These are phyloP conservation scores for Myxozyma neotropica DNA, from an alignment of 805 yeast genomes.

Conservation along the genomic window DNA sequence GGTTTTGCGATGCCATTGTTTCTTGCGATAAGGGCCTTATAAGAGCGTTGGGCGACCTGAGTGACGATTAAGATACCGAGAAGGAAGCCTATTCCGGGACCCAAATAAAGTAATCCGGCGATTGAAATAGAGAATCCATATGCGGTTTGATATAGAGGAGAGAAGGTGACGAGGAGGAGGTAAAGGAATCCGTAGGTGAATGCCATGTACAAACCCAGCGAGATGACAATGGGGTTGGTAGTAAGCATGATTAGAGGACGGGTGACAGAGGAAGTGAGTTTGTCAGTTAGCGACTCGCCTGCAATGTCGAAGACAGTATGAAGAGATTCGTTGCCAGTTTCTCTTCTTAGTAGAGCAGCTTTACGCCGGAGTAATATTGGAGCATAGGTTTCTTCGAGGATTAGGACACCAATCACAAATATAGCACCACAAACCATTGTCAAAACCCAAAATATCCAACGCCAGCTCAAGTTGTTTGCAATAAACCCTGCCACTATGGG, in stretches of 20 bases:
- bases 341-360: conserved; percentile 51
- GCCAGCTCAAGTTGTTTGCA: conserved; percentile 51
- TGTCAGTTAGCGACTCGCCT: conserved; percentile 46
- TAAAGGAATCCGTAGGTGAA: conserved; percentile 51
- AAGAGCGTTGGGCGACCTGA: conserved; percentile 52
- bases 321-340: conserved; percentile 53
- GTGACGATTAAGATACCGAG: conserved; percentile 59
- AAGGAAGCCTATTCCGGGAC: conserved; percentile 69
- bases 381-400: conserved; percentile 66
- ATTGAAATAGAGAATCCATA: conserved; percentile 64
- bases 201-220: conserved; percentile 45
- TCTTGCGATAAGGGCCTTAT: conserved; percentile 44
- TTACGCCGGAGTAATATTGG: conserved; percentile 50
- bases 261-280: conserved; percentile 48
- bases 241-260: conserved; percentile 42
- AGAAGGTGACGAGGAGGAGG: conserved; percentile 71
- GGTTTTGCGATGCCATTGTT: conserved; percentile 62
- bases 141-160: conserved; percentile 63
- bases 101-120: conserved; percentile 73
- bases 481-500: conserved; percentile 58
- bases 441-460: conserved; percentile 55
- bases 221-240: conserved; percentile 45
- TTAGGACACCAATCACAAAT: conserved; percentile 38
- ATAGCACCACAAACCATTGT: conserved; percentile 21
- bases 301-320: conserved; percentile 52